Evolutionary conservation across 495 filamentous ascomycete species (phyloP).

Genomic region (Talaromyces proteolyticus): DNA sequence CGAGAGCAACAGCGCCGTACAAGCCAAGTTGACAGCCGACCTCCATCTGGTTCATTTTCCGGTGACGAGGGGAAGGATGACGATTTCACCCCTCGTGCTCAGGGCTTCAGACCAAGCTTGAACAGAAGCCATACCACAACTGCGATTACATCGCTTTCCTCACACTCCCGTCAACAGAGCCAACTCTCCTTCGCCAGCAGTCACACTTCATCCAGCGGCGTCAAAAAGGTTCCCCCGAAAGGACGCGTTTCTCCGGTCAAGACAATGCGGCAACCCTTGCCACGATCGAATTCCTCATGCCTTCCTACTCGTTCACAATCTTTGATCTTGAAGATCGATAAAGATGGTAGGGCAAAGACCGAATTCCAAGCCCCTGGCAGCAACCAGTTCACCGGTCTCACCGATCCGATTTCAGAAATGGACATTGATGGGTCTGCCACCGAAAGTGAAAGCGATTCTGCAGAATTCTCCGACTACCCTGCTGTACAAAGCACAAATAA

Average conservation of each 20-base stretch:
- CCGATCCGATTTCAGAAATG: slow-evolving; percentile 34
- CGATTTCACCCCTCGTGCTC: slow-evolving; percentile 31
- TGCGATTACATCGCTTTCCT: slow-evolving; percentile 9
- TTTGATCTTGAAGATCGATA: slow-evolving; percentile 66
- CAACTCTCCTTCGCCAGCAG: slow-evolving; percentile 18
- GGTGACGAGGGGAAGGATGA: slow-evolving; percentile 33
- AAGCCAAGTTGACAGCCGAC: slow-evolving; percentile 14
- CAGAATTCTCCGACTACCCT: slow-evolving; percentile 61
- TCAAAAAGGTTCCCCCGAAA: slow-evolving; percentile 41
- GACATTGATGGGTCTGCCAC: slow-evolving; percentile 42
- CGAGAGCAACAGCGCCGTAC: slow-evolving; percentile 44
- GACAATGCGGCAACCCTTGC: slow-evolving; percentile 20
- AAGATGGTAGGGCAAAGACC: slow-evolving; percentile 63
- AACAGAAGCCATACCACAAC: slow-evolving; percentile 47
- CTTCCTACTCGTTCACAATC: slow-evolving; percentile 33
- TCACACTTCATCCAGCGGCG: slow-evolving; percentile 30
- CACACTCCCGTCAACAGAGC: slow-evolving; percentile 16
- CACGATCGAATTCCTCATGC: slow-evolving; percentile 24
- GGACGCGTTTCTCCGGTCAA: slow-evolving; percentile 36
- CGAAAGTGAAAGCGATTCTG: slow-evolving; percentile 48
- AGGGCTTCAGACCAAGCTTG: slow-evolving; percentile 44
- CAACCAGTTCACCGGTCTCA: slow-evolving; percentile 23
- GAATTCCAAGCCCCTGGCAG: slow-evolving; percentile 45
- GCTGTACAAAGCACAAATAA: slow-evolving; percentile 56
- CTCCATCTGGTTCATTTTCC: slow-evolving; percentile 9